These are phyloP conservation scores for Vitis amurensis DNA, from an alignment of 164 flowering plant genomes.

Conservation along the genomic window DNA sequence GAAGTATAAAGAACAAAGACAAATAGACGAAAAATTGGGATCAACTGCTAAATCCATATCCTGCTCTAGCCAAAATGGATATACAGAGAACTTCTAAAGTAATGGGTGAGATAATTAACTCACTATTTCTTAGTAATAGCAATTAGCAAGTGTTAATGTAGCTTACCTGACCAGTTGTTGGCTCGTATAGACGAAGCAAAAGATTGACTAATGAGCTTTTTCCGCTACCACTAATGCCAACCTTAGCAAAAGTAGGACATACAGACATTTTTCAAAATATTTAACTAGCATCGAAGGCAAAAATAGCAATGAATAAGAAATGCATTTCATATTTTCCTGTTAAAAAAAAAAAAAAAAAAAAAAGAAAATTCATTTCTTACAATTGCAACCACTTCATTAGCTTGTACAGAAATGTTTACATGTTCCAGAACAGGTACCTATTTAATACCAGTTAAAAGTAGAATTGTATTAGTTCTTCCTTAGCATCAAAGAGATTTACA, in stretches of 20 bases:
- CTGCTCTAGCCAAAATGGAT: too few species aligned
- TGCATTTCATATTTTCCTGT: too few species aligned
- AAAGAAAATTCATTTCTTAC: slow-evolving; percentile 16
- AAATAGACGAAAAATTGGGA: too few species aligned
- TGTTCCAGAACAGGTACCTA: slow-evolving; percentile 25
- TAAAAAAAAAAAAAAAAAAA: neutral
- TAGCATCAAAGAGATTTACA: neutral
- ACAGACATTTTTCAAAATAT: slow-evolving; percentile 1
- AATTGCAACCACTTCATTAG: slow-evolving; percentile 35
- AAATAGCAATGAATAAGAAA: neutral
- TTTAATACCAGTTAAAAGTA: neutral
- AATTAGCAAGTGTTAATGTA: neutral
- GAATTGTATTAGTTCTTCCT: neutral
- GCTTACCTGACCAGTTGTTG: slow-evolving; percentile 30
- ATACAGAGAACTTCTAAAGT: too few species aligned
- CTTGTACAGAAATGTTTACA: slow-evolving; percentile 16
- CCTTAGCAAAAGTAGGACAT: slow-evolving; percentile 16
- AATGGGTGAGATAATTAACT: too few species aligned
- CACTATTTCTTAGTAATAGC: too few species aligned
- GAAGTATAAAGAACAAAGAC: too few species aligned
- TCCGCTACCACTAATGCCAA: slow-evolving; percentile 36
- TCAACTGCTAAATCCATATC: too few species aligned
- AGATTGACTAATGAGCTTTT: slow-evolving; percentile 34
- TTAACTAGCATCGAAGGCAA: neutral
- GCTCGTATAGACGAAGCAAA: slow-evolving; percentile 34